Percentiles rank a stretch among this genome's conserved stretches.
phyloP scores from a whole-genome alignment of 306 rosid species.

The Pterocarpus macrocarpus region DNA sequence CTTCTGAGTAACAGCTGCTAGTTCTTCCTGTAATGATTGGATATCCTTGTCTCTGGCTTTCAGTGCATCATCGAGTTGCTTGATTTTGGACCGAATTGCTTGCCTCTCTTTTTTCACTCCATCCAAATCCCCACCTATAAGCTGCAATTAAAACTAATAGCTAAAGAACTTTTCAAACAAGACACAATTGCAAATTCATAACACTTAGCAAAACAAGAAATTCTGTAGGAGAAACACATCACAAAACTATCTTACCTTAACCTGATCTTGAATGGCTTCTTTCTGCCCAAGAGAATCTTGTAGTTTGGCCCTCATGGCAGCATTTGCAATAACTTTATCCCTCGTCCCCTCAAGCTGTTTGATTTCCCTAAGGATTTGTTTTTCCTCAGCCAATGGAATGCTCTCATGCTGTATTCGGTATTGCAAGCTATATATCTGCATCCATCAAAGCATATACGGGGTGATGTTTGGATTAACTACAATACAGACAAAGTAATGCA shows the following conservation, averaged over 20 bases:
- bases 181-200: not conserved
- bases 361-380: slow-evolving; percentile 81
- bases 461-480: slow-evolving; percentile 4
- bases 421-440: slow-evolving; percentile 74
- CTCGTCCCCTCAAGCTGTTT: slow-evolving; percentile 90
- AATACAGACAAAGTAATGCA: slow-evolving; percentile 25
- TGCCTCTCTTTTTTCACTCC: slow-evolving; percentile 86
- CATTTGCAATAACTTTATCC: slow-evolving; percentile 83
- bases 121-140: slow-evolving; percentile 76
- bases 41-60: slow-evolving; percentile 70
- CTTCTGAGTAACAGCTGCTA: slow-evolving; percentile 63
- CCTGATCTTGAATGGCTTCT: slow-evolving; percentile 79
- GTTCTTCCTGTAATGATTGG: slow-evolving; percentile 68
- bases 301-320: slow-evolving; percentile 72
- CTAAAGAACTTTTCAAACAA: slow-evolving; percentile 4
- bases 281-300: slow-evolving; percentile 76
- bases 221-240: slow-evolving; percentile 27
- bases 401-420: slow-evolving; percentile 93
- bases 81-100: slow-evolving; percentile 73
- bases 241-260: slow-evolving; percentile 66
- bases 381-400: slow-evolving; percentile 87
- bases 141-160: slow-evolving; percentile 54
- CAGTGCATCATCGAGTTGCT: slow-evolving; percentile 76
- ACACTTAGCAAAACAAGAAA: slow-evolving; percentile 18
- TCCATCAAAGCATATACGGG: slow-evolving; percentile 43